A percentile compares a stretch with the other conserved stretches of the same genome.
These are phyloP conservation scores for Alternaria burnsii DNA, from an alignment of 2,329 filamentous ascomycete genomes.

Conservation along the genomic window DNA sequence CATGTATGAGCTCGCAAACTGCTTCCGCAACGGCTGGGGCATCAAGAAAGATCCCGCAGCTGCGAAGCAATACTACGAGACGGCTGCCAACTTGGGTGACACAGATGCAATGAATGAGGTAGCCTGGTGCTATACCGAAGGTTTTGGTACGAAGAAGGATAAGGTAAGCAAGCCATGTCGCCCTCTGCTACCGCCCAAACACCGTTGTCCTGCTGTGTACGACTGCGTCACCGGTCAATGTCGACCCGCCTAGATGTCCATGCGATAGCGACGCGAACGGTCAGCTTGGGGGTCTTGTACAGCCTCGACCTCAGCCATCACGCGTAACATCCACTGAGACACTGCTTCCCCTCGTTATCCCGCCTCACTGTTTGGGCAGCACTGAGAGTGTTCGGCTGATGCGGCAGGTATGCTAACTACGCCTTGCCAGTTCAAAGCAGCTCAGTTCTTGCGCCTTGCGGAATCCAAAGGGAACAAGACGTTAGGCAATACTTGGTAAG, in stretches of 20 bases:
- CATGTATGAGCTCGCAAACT: conserved; percentile 93
- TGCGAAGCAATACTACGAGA: conserved; percentile 93
- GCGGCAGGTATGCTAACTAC: conserved; percentile 30
- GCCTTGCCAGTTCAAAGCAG: conserved; percentile 74
- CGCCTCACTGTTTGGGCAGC: conserved; percentile 55
- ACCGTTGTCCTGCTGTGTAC: conserved; percentile 15
- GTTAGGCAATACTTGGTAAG: conserved; percentile 92
- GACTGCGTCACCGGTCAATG: conserved; percentile 38
- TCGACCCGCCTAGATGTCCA: conserved; percentile 21
- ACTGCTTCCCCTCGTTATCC: conserved; percentile 23
- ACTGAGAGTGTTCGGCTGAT: conserved; percentile 41
- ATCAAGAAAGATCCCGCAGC: conserved; percentile 85
- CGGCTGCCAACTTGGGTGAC: conserved; percentile 94
- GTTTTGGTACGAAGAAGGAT: conserved; percentile 97
- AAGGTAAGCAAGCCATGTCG: conserved; percentile 73
- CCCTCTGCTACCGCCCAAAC: conserved; percentile 7
- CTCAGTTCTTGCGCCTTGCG: conserved; percentile 90
- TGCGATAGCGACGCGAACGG: conserved; percentile 34
- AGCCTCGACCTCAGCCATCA: conserved; percentile 31
- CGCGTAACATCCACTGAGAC: conserved; percentile 38
- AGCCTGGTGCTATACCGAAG: conserved; percentile 94
- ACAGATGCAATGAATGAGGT: conserved; percentile 98
- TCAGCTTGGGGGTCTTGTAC: conserved; percentile 29
- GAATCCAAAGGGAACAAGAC: conserved; percentile 90
- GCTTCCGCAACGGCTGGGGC: conserved; percentile 94